These are phyloP conservation scores for Phytophthora pluvialis DNA, from an alignment of 352 stramenopile genomes.

Conservation along the genomic window DNA sequence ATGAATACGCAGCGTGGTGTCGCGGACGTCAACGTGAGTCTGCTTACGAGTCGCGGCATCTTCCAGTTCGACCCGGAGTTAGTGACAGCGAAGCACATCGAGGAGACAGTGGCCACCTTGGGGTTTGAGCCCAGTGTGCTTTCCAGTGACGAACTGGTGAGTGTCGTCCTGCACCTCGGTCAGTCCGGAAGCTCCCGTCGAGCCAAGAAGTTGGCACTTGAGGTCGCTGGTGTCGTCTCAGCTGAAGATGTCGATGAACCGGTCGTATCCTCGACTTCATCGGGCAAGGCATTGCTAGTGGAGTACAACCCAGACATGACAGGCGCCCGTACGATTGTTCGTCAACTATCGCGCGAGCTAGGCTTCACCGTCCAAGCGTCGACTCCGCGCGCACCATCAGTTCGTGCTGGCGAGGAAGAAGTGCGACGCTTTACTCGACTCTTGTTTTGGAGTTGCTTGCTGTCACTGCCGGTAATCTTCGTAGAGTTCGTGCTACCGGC, in stretches of 20 bases:
- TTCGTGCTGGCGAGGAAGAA: slow-evolving; percentile 46
- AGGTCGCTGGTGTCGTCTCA: slow-evolving; percentile 46
- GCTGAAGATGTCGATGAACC: slow-evolving; percentile 33
- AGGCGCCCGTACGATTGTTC: slow-evolving; percentile 49
- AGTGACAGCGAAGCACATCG: slow-evolving; percentile 65
- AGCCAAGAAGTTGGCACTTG: slow-evolving; percentile 34
- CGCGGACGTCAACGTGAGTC: slow-evolving; percentile 62
- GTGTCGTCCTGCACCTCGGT: slow-evolving; percentile 59
- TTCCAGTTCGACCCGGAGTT: slow-evolving; percentile 55
- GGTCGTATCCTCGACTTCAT: slow-evolving; percentile 8
- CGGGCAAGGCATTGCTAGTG: slow-evolving; percentile 38
- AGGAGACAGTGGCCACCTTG: slow-evolving; percentile 61
- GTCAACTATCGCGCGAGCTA: slow-evolving; percentile 43
- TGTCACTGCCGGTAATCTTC: slow-evolving; percentile 60
- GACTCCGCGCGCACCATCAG: slow-evolving; percentile 48
- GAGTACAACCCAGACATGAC: slow-evolving; percentile 55
- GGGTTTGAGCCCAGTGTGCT: slow-evolving; percentile 75
- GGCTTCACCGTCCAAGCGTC: slow-evolving; percentile 61
- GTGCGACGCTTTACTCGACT: slow-evolving; percentile 52
- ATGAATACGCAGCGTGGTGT: slow-evolving; percentile 64
- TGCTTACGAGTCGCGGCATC: slow-evolving; percentile 63
- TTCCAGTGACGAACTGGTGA: slow-evolving; percentile 56
- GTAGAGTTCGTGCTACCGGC: slow-evolving; percentile 64
- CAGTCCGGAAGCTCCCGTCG: slow-evolving; percentile 25
- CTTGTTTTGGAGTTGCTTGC: slow-evolving; percentile 60